phyloP scores from a whole-genome alignment of 148 eudicot species.

The Diospyros kaki region DNA sequence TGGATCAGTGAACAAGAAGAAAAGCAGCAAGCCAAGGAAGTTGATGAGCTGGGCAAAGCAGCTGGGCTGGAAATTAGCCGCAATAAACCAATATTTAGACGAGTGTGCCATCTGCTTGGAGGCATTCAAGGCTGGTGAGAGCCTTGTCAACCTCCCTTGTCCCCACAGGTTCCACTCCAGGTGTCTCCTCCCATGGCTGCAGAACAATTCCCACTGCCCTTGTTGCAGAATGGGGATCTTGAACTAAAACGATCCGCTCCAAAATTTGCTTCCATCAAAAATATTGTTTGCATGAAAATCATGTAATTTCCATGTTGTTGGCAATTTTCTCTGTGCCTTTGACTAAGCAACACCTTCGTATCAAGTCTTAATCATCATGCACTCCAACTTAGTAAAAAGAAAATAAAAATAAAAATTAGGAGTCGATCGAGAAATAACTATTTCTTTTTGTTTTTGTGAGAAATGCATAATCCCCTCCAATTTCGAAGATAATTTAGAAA shows the following conservation, averaged over 20 bases:
- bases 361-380: no score
- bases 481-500: no score
- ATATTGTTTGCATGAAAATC: no score
- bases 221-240: conserved; percentile 55
- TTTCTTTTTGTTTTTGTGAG: no score
- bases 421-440: no score
- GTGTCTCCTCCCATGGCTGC: conserved; percentile 76
- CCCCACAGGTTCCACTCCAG: conserved; percentile 69
- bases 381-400: no score
- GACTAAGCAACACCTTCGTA: no score
- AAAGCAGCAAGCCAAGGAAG: conserved; percentile 25
- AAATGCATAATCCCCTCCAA: no score
- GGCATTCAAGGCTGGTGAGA: conserved; percentile 41
- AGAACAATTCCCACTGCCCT: conserved; percentile 65
- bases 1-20: conserved; percentile 24
- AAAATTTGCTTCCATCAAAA: no score
- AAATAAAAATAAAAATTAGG: no score
- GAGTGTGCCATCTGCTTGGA: conserved; percentile 86
- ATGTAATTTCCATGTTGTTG: no score
- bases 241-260: neutral
- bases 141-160: conserved; percentile 48
- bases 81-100: conserved; percentile 30
- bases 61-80: conserved; percentile 46
- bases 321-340: no score
- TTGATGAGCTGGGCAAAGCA: conserved; percentile 34